phyloP scores from a whole-genome alignment of 495 filamentous ascomycete species.

The Xylaria nigripes region DNA sequence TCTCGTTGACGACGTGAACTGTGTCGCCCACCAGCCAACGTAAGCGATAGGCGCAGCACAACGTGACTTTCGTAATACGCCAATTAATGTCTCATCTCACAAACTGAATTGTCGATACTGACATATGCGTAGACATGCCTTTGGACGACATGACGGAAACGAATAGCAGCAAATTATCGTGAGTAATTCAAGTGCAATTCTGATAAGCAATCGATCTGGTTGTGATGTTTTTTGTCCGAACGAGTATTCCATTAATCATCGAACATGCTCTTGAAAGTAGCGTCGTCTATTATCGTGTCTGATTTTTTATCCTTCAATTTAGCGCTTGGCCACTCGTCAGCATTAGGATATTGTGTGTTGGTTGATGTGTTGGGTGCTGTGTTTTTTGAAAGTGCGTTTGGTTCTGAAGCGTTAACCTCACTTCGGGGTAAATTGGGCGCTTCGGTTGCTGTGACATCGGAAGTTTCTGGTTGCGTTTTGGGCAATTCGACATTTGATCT shows the following conservation, averaged over 20 bases:
- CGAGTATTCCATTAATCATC: not conserved
- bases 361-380: no score
- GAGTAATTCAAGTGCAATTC: not conserved
- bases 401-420: not conserved
- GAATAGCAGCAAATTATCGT: not conserved
- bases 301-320: not conserved
- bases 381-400: not conserved
- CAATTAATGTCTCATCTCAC: not conserved
- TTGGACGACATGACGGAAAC: not conserved
- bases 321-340: not conserved
- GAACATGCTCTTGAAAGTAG: not conserved
- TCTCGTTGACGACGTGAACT: conserved; percentile 1
- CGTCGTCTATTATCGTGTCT: not conserved
- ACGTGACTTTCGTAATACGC: not conserved
- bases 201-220: not conserved
- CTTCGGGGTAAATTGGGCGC: not conserved
- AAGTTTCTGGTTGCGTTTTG: not conserved
- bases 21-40: not conserved
- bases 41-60: conserved; percentile 7
- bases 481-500: not conserved
- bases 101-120: not conserved
- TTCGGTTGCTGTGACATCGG: not conserved
- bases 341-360: not conserved
- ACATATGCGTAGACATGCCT: no score
- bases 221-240: not conserved